phyloP scores from a whole-genome alignment of 805 yeast genomes.

The Candida yuanshanica region DNA sequence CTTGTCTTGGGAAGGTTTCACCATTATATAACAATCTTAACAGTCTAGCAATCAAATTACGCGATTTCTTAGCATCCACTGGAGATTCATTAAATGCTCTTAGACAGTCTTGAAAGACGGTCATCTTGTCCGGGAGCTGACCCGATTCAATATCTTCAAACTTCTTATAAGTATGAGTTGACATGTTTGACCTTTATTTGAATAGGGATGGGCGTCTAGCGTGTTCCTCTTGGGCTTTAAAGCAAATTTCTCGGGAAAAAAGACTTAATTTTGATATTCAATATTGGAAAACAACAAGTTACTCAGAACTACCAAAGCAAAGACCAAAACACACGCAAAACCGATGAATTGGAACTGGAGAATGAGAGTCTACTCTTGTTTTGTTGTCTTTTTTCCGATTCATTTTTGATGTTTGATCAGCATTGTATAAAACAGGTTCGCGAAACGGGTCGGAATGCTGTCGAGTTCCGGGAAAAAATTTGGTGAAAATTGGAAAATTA shows the following conservation, averaged over 20 bases:
- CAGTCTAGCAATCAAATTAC: constrained; percentile 74
- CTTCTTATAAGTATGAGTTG: constrained; percentile 78
- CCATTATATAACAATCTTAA: constrained; percentile 80
- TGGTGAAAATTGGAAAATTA: neutral
- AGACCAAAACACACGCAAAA: no score
- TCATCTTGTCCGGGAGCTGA: constrained; percentile 86
- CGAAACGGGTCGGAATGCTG: neutral
- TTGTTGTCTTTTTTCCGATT: no score
- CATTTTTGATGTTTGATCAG: constrained; percentile 3
- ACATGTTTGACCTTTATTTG: constrained; percentile 41
- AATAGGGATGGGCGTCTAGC: neutral
- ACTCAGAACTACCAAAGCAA: no score
- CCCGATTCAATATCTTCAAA: constrained; percentile 70
- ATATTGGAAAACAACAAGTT: constrained; percentile 1
- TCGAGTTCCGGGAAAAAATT: neutral
- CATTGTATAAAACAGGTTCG: no score
- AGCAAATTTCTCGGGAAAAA: neutral
- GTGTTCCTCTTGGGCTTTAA: neutral
- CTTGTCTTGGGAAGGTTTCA: constrained; percentile 79
- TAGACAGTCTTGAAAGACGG: constrained; percentile 92
- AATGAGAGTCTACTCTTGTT: no score
- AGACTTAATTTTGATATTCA: constrained; percentile 1
- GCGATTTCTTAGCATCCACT: constrained; percentile 81
- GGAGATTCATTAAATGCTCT: constrained; percentile 91
- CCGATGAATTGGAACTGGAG: no score